phyloP scores from a whole-genome alignment of 176 grass and related monocot genomes.

The Hsuehochloa calcarea region DNA sequence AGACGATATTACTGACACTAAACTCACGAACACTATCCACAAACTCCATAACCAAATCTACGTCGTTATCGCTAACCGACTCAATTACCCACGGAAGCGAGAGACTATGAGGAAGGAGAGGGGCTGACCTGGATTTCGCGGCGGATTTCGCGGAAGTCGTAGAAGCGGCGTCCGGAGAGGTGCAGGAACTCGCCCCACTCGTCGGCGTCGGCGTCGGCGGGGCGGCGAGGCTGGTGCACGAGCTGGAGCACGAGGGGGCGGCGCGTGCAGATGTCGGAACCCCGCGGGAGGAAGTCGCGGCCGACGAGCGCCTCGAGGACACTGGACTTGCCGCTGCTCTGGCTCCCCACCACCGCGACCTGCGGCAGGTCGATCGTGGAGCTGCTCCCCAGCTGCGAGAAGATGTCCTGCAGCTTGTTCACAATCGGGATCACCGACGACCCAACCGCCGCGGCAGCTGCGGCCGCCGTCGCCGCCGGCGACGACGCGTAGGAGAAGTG shows the following conservation, averaged over 20 bases:
- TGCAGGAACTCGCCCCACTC: conserved; percentile 99
- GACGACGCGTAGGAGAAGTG: conserved; percentile 41
- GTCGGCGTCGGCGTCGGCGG: conserved; percentile 48
- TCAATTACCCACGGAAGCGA: not conserved
- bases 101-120: not conserved
- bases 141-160: conserved; percentile 82
- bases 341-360: conserved; percentile 90
- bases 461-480: conserved; percentile 36
- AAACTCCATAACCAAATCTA: not conserved
- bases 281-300: conserved; percentile 90
- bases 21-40: not conserved
- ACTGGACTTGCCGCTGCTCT: conserved; percentile 99
- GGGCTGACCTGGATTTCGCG: conserved; percentile 81
- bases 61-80: not conserved
- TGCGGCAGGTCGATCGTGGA: conserved; percentile 90
- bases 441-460: conserved; percentile 57
- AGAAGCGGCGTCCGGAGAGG: conserved; percentile 66
- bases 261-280: conserved; percentile 93
- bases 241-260: conserved; percentile 90
- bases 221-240: conserved; percentile 59
- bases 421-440: conserved; percentile 93
- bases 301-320: conserved; percentile 93
- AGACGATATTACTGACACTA: not conserved
- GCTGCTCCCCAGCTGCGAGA: conserved; percentile 78
- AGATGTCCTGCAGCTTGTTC: conserved; percentile 99